Evolutionary conservation across 495 filamentous ascomycete genomes (phyloP), one percentile per base, ranked within the genome.

Genomic region (Daldinia bambusicola): DNA sequence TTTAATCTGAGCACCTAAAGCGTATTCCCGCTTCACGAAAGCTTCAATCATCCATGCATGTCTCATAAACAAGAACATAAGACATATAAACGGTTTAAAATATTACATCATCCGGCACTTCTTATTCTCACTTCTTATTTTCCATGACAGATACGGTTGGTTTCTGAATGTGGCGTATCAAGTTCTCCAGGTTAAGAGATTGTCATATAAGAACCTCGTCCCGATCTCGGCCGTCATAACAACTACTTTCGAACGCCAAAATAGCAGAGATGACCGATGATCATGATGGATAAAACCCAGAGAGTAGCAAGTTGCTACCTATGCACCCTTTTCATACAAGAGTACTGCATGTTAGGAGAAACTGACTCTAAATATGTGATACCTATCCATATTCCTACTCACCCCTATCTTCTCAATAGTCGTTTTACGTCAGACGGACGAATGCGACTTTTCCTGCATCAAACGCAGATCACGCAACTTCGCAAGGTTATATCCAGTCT

Each of bases 371-470:
- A 20, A 48, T 48, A 18, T 45, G 6, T 48, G 43, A 48, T 48
- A 18, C 9, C 18, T 18, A 45, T 48, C 18, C 9, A 16, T n/a
- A n/a, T n/a, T n/a, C 16, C 18, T 32, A 4, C 52, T 55, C 32
- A 18, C 30, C 30, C 30, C 14, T 14, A 14, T 34, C 16, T 16
- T 55, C 13, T 7, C 9, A 34, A 34, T 36, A 6, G 32, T 55
- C n/a, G 32, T 18, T 55, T 57, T 18, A 60, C 55, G 63, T 67
- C 37, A 67, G 64, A 61, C 55, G 64, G 37, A 61, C 7, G 6
- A 61, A 67, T 61, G 64, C 38, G 57, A 67, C 64, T 40, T 26
- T 55, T 34, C 55, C 9, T 67, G 57, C 64, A 67, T 67, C n/a
- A 16, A 38, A 37, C 26, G 16, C n/a, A 61, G 37, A 56, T 61